A percentile compares a stretch with the other conserved stretches of the same genome.
These are phyloP conservation scores for Metschnikowia gruessii DNA, from an alignment of 805 yeast genomes.

Conservation along the genomic window DNA sequence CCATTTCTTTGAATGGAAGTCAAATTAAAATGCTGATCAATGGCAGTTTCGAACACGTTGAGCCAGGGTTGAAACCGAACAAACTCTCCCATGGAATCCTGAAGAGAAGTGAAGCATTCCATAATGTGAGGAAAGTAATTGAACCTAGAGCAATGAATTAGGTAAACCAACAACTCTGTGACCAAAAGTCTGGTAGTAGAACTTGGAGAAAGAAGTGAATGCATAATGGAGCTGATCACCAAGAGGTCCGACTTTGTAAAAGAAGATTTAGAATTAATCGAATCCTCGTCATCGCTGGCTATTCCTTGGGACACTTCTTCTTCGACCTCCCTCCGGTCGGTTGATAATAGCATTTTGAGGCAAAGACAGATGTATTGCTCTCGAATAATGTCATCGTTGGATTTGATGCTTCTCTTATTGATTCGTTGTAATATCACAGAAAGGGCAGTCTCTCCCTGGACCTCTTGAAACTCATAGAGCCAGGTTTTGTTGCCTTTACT, in stretches of 20 bases:
- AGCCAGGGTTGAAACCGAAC: conserved; percentile 43
- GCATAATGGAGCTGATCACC: conserved; percentile 36
- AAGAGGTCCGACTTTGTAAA: conserved; percentile 26
- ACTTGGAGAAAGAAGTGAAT: conserved; percentile 40
- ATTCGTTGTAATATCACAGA: conserved; percentile 37
- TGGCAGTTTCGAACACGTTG: conserved; percentile 32
- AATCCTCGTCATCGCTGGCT: conserved; percentile 9
- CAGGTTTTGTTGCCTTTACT: conserved; percentile 26
- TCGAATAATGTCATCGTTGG: conserved; percentile 43
- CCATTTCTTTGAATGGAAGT: conserved; percentile 16
- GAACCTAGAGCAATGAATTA: conserved; percentile 21
- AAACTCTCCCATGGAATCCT: conserved; percentile 35
- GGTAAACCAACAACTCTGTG: conserved; percentile 41
- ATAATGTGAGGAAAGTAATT: conserved; percentile 28
- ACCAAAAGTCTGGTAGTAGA: conserved; percentile 39
- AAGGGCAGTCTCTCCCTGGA: conserved; percentile 44
- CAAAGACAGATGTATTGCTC: conserved; percentile 40
- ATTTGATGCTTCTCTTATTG: conserved; percentile 42
- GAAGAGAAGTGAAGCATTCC: conserved; percentile 33
- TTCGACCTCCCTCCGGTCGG: conserved; percentile 17
- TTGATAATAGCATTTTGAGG: conserved; percentile 33
- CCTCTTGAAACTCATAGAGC: conserved; percentile 34
- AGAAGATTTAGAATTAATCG: conserved; percentile 9
- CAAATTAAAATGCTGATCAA: conserved; percentile 28
- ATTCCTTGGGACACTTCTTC: conserved; percentile 11